Base-by-base conservation (phyloP, 768 basidiomycete genomes). In the Dioszegia crocea region DNA sequence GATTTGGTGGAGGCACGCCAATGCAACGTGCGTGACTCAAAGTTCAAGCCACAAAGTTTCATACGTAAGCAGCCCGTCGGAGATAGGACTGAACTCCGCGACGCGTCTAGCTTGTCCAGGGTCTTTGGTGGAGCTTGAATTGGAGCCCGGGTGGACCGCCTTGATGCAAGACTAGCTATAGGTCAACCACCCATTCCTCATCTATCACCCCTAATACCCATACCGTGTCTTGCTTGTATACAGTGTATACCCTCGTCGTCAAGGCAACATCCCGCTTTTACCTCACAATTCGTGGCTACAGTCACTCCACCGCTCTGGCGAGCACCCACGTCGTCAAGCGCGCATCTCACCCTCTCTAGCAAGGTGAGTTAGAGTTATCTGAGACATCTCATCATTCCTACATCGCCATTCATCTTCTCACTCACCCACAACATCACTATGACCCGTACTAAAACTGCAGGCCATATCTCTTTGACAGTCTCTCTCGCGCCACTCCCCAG, bases 291-390 rank as follows among this genome's bases (percentile, higher is more conserved):
- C 8, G 45, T 24, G 12, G 26, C 45, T 46, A 8, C 16, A 21
- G 16, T 8, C 48, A 23, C 14, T 27, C 3, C 12, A 23, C 19
- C 45, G 45, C 45, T 27, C 24, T 8, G 23, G 11, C 45, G 45
- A 46, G 45, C 27, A 31, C 47, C 29, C 47, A 48, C 47, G 47
- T 48, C 47, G 47, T 48, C 47, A 48, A 48, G 47, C 27, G 38
- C 31, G 6, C 30, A 8, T 17, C 27, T 17, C 4, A 12, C 8
- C 47, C 11, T 12, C 47, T 16, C 6, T 14, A 23, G 3, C 26
- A 48, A 31, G 47, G 30, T 31, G 17, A n/a, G 47, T 48, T 23
- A 10, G 24, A 6, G 6, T 26, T 23, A 30, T 23, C 30, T 26
- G 14, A 31, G 5, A 29, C 51, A 36, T 41, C 24, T 29, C 29